phyloP scores from a whole-genome alignment of 2,329 filamentous ascomycete genomes.

The Paecilomyces fulvus region DNA sequence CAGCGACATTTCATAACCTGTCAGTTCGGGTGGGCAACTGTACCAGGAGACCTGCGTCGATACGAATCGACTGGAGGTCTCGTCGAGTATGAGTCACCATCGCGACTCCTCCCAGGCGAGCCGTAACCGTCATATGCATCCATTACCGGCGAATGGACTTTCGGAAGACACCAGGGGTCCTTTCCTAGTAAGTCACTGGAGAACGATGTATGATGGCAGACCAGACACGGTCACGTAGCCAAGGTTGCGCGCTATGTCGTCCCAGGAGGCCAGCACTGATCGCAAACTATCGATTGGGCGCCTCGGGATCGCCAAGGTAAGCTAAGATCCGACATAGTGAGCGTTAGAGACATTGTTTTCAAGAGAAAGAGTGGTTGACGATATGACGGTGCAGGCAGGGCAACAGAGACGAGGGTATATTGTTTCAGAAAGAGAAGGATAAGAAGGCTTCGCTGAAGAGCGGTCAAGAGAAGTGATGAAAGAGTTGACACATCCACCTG shows the following conservation, averaged over 20 bases:
- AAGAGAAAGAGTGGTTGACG: slow-evolving; percentile 1
- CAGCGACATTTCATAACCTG: not conserved
- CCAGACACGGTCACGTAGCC: not conserved
- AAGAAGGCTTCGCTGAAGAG: slow-evolving; percentile 9
- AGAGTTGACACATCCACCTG: slow-evolving; percentile 3
- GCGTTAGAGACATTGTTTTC: slow-evolving; percentile 23
- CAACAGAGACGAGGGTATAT: slow-evolving; percentile 2
- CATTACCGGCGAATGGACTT: slow-evolving; percentile 21
- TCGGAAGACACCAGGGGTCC: not conserved
- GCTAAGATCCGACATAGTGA: slow-evolving; percentile 31
- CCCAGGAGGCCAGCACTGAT: slow-evolving; percentile 2
- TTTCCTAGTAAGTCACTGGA: not conserved
- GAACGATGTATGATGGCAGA: slow-evolving; percentile 1
- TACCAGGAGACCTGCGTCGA: slow-evolving; percentile 41
- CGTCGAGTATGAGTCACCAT: slow-evolving; percentile 31
- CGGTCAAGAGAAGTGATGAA: slow-evolving; percentile 11
- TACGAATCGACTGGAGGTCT: slow-evolving; percentile 31
- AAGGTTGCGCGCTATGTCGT: slow-evolving; percentile 4
- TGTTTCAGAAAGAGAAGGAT: slow-evolving; percentile 12
- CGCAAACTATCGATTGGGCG: slow-evolving; percentile 2
- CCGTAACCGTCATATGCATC: slow-evolving; percentile 40
- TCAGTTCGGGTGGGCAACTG: slow-evolving; percentile 7
- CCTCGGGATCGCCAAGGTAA: slow-evolving; percentile 11
- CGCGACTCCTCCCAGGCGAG: slow-evolving; percentile 36
- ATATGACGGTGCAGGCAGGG: not conserved